A percentile compares a stretch with the other conserved stretches of the same genome.
Conservation (phyloP, 2,329 filamentous ascomycete species). For the Fusarium chuoi region DNA sequence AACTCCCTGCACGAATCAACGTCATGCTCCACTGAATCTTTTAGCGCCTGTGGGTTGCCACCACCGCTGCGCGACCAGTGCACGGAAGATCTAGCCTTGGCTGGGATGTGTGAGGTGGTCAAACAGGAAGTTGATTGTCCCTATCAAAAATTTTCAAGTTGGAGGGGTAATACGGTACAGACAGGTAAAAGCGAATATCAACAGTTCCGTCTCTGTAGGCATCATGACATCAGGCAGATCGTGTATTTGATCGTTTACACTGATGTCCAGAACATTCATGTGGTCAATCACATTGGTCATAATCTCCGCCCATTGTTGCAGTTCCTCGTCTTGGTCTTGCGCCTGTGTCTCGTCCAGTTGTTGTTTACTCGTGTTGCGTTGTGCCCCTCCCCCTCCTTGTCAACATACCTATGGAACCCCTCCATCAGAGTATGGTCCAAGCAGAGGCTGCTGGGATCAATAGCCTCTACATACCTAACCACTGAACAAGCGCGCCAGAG, state of each 20-base stretch:
- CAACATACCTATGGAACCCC: slow-evolving; percentile 38
- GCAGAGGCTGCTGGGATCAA: slow-evolving; percentile 26
- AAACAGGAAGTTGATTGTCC: slow-evolving; percentile 32
- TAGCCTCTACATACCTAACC: slow-evolving; percentile 10
- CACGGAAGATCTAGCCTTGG: slow-evolving; percentile 39
- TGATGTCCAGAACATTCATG: no score
- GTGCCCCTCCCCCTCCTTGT: slow-evolving; percentile 35
- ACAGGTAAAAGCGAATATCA: neutral
- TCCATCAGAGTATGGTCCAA: slow-evolving; percentile 32
- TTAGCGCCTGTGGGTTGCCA: slow-evolving; percentile 40
- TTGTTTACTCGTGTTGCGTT: slow-evolving; percentile 20
- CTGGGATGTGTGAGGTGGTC: slow-evolving; percentile 25
- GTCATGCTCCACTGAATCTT: slow-evolving; percentile 46
- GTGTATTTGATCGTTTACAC: neutral
- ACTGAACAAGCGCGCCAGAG: slow-evolving; percentile 20
- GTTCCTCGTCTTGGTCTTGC: slow-evolving; percentile 12
- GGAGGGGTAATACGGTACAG: slow-evolving; percentile 23
- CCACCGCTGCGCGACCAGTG: slow-evolving; percentile 37
- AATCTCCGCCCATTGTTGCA: slow-evolving; percentile 21
- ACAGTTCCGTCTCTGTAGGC: neutral
- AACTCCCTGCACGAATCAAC: slow-evolving; percentile 42
- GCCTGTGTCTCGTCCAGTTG: slow-evolving; percentile 18
- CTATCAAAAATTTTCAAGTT: slow-evolving; percentile 26
- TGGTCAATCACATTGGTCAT: neutral
- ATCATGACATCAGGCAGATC: slow-evolving; percentile 7